Conservation (phyloP, 345 rosid species). For the Acer campestre region DNA sequence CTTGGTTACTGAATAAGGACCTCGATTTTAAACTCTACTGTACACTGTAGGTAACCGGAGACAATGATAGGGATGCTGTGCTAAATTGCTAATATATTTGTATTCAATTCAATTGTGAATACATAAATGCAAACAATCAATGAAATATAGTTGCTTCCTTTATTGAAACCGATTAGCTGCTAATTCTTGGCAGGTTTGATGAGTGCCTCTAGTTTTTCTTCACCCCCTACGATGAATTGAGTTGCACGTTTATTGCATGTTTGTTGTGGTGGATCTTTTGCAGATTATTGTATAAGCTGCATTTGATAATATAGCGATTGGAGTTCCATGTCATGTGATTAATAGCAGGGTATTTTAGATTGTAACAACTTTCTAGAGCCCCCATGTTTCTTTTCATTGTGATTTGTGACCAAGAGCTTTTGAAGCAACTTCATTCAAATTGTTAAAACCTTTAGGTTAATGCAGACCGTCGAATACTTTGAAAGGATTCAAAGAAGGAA, state of each 20-base stretch:
- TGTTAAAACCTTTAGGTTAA: slow-evolving; percentile 9
- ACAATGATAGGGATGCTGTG: neutral
- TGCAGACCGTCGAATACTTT: neutral
- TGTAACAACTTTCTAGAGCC: neutral
- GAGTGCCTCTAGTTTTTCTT: neutral
- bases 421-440: neutral
- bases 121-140: neutral
- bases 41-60: too few relatives aligned
- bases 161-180: neutral
- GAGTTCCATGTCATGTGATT: neutral
- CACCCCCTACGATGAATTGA: too few relatives aligned
- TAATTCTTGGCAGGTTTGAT: neutral
- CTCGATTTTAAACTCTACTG: neutral
- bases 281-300: neutral
- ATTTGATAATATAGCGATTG: neutral
- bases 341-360: neutral
- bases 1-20: neutral
- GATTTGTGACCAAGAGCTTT: neutral
- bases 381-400: neutral
- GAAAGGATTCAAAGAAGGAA: slow-evolving; percentile 9
- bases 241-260: neutral
- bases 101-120: neutral
- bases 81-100: neutral
- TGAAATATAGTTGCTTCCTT: neutral
- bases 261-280: neutral